A percentile compares a stretch with the other conserved stretches of the same genome.
phyloP scores from a whole-genome alignment of 1,284 basidiomycete species.

The Tylopilus sp. region DNA sequence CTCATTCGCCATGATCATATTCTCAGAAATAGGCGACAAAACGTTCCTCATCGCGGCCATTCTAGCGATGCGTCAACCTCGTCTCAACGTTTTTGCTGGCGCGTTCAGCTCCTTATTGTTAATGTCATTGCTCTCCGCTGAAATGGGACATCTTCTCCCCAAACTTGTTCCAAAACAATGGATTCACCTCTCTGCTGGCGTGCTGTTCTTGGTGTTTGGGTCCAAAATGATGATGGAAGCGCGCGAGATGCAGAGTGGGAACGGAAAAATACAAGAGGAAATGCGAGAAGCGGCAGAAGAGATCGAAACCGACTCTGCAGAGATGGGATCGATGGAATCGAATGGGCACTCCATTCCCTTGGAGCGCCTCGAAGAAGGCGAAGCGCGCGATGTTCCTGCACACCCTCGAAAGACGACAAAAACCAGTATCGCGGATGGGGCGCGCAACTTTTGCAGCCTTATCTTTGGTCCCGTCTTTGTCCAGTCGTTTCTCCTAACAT shows the following conservation, averaged over 20 bases:
- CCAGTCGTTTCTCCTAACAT: constrained; percentile 93
- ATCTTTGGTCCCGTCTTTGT: constrained; percentile 92
- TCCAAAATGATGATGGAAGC: constrained; percentile 83
- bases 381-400: constrained; percentile 16
- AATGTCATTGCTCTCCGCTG: constrained; percentile 91
- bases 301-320: constrained; percentile 69
- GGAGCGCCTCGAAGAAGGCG: constrained; percentile 64
- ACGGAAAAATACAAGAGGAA: constrained; percentile 84
- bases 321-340: constrained; percentile 33
- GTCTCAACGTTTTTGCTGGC: constrained; percentile 83
- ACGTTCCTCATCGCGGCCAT: constrained; percentile 98
- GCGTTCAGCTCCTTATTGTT: constrained; percentile 86
- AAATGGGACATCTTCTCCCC: constrained; percentile 83
- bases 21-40: constrained; percentile 95
- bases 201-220: constrained; percentile 86
- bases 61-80: constrained; percentile 92
- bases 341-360: constrained; percentile 52
- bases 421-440: constrained; percentile 50
- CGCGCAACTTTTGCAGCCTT: constrained; percentile 80
- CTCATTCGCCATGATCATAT: constrained; percentile 84
- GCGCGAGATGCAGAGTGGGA: constrained; percentile 70
- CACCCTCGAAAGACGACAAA: constrained; percentile 9
- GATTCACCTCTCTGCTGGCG: constrained; percentile 78
- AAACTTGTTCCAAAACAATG: constrained; percentile 77
- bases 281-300: constrained; percentile 92